Evolutionary conservation across 176 grass and related monocot species (phyloP), one percentile per base, ranked within the genome.

Genomic region (Themeda triandra): DNA sequence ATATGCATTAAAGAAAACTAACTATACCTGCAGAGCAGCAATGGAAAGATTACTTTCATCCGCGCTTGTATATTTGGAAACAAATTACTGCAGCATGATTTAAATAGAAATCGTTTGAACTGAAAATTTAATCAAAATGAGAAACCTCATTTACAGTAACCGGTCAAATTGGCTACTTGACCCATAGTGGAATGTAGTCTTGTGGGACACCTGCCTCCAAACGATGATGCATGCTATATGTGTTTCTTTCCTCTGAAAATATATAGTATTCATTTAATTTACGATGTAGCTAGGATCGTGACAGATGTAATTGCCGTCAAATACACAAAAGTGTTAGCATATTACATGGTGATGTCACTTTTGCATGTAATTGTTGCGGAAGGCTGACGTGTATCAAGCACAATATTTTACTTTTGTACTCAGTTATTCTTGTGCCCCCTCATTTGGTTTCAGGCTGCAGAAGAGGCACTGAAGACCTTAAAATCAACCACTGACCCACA

Each of bases 381-480:
- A 63, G 51, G 8, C n/a, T 71, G 64, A 5, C 3, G 4, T 76
- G 25, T 82, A 36, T 83, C 27, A 59, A 37, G 54, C 25, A 60
- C 36, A 73, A 29, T 68, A 69, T 71, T 83, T 69, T 25, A 48
- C 4, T 8, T 8, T 78, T 28, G 4, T 84, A 69, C 44, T 88
- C 12, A 68, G 10, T 17, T 63, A 79, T 84, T 37, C 39, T 17
- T 33, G 33, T 66, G 37, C 31, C 30, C 2, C 40, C 40, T 18
- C 5, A 28, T 64, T 48, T 76, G 46, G 35, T 76, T 80, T 85
- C 75, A 90, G 88, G 91, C 88, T 32, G 91, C 91, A 25, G 85
- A 93, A 83, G 86, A 87, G 74, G 91, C 91, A 5, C 39, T 93
- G 81, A 88, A 15, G 63, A 88, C 75, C 76, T 69, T 93, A 63